These are phyloP conservation scores for Encephalitozoon romaleae DNA, from an alignment of 371 early-diverging fungal species.

Conservation along the genomic window DNA sequence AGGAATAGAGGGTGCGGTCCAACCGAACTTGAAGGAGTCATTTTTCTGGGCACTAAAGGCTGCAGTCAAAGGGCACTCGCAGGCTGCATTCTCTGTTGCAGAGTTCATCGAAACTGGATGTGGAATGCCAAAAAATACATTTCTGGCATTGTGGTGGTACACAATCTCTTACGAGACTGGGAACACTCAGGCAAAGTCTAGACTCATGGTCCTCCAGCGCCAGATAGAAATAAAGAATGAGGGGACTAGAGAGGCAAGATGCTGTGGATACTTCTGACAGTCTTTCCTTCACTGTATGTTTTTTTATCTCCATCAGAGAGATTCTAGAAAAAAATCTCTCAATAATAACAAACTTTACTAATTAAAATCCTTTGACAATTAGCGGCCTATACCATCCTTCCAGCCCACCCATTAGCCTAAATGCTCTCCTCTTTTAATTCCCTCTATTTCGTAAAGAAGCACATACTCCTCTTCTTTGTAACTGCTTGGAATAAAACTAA, in stretches of 20 bases:
- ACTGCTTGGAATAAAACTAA: slow-evolving; percentile 5
- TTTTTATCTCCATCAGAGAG: not conserved
- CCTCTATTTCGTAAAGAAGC: slow-evolving; percentile 21
- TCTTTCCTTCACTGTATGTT: not conserved
- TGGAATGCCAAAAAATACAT: slow-evolving; percentile 32
- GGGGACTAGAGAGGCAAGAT: slow-evolving; percentile 10
- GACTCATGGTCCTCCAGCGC: slow-evolving; percentile 5
- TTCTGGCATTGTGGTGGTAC: slow-evolving; percentile 59
- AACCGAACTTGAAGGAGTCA: slow-evolving; percentile 17
- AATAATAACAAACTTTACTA: not conserved
- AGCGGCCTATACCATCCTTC: not conserved
- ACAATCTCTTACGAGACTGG: slow-evolving; percentile 47
- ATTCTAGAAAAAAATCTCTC: not conserved
- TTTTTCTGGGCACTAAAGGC: slow-evolving; percentile 49
- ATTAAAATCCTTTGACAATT: slow-evolving; percentile 9
- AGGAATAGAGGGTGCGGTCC: slow-evolving; percentile 3
- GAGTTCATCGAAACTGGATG: slow-evolving; percentile 45
- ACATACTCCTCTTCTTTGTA: slow-evolving; percentile 18
- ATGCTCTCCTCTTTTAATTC: not conserved
- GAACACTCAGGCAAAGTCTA: slow-evolving; percentile 20
- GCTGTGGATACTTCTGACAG: not conserved
- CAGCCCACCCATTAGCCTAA: not conserved
- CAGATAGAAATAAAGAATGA: slow-evolving; percentile 25
- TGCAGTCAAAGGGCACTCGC: slow-evolving; percentile 38
- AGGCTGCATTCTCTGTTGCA: slow-evolving; percentile 45